Conservation (phyloP, 345 rosid genomes). For the Eucalyptus globulus region DNA sequence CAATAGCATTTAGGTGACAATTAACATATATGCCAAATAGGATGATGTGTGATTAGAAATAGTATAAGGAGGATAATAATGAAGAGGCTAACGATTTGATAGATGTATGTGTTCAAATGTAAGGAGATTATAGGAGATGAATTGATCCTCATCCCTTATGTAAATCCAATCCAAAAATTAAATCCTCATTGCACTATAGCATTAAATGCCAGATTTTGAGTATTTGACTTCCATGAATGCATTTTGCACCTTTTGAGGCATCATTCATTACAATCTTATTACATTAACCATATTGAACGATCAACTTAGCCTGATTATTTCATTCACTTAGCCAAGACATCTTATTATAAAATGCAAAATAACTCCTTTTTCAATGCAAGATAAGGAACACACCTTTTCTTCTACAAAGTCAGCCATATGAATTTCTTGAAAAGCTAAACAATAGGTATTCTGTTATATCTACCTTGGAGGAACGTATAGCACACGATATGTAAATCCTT, state of each 20-base stretch:
- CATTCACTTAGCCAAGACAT: background rate
- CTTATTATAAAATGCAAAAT: background rate
- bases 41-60: background rate
- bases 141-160: background rate
- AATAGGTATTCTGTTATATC: background rate
- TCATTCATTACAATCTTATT: background rate
- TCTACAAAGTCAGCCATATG: background rate
- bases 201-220: background rate
- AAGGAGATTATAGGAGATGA: background rate
- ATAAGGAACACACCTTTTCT: background rate
- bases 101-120: background rate
- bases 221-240: background rate
- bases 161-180: background rate
- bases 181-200: background rate
- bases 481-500: background rate
- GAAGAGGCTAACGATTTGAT: background rate
- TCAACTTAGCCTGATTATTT: background rate
- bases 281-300: background rate
- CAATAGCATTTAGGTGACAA: background rate
- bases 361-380: background rate
- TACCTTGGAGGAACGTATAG: background rate
- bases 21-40: background rate
- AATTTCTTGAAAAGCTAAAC: background rate
- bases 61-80: background rate
- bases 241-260: background rate